Evolutionary conservation across 2,329 filamentous ascomycete species (phyloP), one percentile per base, ranked within the genome.

Genomic region (Colletotrichum spaethianum): DNA sequence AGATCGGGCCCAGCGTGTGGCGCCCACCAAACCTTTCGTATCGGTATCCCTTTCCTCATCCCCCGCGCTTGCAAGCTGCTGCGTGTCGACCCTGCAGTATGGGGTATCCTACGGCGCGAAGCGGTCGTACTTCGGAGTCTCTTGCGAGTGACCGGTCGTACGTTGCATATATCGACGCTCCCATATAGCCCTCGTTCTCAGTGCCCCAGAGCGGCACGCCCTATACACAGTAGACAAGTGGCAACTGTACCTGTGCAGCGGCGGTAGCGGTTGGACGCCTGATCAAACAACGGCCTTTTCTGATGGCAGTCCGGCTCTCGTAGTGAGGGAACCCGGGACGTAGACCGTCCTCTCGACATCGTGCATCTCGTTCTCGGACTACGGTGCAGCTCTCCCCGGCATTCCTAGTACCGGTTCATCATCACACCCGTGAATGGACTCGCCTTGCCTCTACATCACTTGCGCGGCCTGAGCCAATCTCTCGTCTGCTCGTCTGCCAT

Each of bases 61-160:
- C n/a, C 26, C 52, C 40, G 40, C 42, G 42, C 57, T 36, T 46
- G 64, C 60, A 50, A 48, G 48, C 53, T 52, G 63, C 23, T 33
- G 64, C 59, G 33, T 64, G 55, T 69, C 36, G 66, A 52, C 67
- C 61, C 56, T 73, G 71, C 60, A 67, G 67, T 71, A 63, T 60
- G 46, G 69, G 57, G 52, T 66, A 42, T 52, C 56, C 42, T 46
- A 59, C 44, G 53, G 63, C 44, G 70, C 67, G 70, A 60, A 75
- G 74, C 78, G 78, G 78, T 78, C 76, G 75, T 79, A 79, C 75
- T 70, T 80, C 79, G 79, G 78, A 72, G 73, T 64, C 74, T 80
- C 75, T 78, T 76, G 44, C 48, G 61, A 57, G 50, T 79, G 76
- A 77, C 79, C 26, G 33, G 18, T 71, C 5, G 44, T 38, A 18